These are phyloP conservation scores for Plasmodium knowlesi DNA, from an alignment of 169 alveolate genomes.

Conservation along the genomic window DNA sequence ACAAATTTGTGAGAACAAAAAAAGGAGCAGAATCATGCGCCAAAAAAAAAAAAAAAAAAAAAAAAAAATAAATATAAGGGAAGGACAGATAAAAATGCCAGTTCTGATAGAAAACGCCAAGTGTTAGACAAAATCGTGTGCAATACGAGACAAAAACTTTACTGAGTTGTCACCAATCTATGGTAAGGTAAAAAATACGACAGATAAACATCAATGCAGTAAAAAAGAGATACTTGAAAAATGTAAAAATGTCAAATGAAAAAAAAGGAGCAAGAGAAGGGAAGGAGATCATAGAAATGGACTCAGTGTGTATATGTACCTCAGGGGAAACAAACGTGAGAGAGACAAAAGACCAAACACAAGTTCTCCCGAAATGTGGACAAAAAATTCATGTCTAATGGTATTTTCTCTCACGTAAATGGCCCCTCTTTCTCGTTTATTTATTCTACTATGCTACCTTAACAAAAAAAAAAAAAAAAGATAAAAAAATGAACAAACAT, in stretches of 20 bases:
- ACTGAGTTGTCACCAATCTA: not conserved
- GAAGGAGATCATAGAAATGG: not conserved
- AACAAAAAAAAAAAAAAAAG: conserved; percentile 7
- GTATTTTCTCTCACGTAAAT: not conserved
- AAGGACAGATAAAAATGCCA: not conserved
- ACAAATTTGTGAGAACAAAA: not conserved
- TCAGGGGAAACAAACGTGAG: not conserved
- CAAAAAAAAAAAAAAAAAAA: too few relatives aligned
- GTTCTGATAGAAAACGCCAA: not conserved
- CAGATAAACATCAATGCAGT: not conserved
- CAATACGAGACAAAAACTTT: not conserved
- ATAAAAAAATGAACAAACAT: conserved; percentile 3
- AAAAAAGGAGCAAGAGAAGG: not conserved
- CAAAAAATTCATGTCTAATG: conserved; percentile 16
- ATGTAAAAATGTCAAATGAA: not conserved
- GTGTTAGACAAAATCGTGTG: not conserved
- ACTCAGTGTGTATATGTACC: not conserved
- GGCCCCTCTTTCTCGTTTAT: not conserved
- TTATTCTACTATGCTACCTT: conserved; percentile 1
- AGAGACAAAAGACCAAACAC: not conserved
- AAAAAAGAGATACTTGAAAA: not conserved
- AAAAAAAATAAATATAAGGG: too few relatives aligned
- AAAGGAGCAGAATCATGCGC: not conserved
- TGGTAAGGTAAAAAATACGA: not conserved
- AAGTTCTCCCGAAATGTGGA: not conserved